Percentiles rank a stretch among this genome's conserved stretches.
Evolutionary conservation across 2,329 filamentous ascomycete species (phyloP).

Genomic region (Calonectria pteridis): DNA sequence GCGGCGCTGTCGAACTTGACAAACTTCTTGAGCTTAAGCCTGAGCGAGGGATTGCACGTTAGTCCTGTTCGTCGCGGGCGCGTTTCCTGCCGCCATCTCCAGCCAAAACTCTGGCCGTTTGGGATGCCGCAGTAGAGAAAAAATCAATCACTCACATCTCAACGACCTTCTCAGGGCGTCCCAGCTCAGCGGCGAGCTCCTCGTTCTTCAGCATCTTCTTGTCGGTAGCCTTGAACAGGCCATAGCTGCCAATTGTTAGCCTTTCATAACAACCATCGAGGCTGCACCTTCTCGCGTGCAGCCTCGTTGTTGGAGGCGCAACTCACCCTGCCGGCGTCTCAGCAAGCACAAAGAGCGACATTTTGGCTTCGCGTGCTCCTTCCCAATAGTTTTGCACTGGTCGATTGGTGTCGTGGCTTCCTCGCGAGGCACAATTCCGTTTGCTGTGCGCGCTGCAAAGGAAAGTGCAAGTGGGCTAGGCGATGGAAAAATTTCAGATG

Average conservation of each 20-base stretch:
- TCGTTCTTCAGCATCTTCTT: slow-evolving; percentile 97
- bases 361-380: slow-evolving; percentile 59
- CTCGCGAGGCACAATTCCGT: slow-evolving; percentile 53
- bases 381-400: slow-evolving; percentile 47
- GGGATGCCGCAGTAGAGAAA: slow-evolving; percentile 8
- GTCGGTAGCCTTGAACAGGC: slow-evolving; percentile 97
- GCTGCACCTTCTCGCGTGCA: slow-evolving; percentile 28
- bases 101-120: not conserved
- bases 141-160: slow-evolving; percentile 76
- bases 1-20: slow-evolving; percentile 96
- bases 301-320: slow-evolving; percentile 28
- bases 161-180: slow-evolving; percentile 85
- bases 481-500: slow-evolving; percentile 58
- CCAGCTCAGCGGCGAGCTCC: slow-evolving; percentile 79
- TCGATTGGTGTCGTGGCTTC: slow-evolving; percentile 50
- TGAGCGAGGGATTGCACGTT: slow-evolving; percentile 50
- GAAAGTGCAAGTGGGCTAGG: slow-evolving; percentile 49
- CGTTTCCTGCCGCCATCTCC: not conserved
- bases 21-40: slow-evolving; percentile 96
- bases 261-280: slow-evolving; percentile 11
- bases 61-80: slow-evolving; percentile 22
- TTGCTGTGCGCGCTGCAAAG: slow-evolving; percentile 51
- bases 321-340: slow-evolving; percentile 88
- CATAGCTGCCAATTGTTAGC: slow-evolving; percentile 76
- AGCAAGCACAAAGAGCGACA: slow-evolving; percentile 93